Base-by-base conservation (phyloP, 371 early-diverging fungal species). In the Gilbertella persicaria region DNA sequence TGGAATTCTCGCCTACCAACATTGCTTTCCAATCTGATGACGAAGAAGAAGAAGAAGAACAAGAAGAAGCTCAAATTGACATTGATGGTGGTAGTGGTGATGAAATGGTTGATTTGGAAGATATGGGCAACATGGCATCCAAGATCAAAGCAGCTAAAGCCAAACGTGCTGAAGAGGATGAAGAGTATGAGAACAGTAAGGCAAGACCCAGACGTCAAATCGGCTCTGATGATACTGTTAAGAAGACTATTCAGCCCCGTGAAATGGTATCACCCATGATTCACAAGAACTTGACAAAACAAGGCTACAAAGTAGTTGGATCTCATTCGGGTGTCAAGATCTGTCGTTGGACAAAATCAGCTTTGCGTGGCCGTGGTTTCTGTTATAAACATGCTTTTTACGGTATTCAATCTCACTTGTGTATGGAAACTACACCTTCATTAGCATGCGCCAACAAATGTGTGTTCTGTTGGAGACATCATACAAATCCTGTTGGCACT, bases 361-460 rank as follows among this genome's bases (percentile, higher is more conserved):
- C 88, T 45, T 64, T 92, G 29, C 76, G 89, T 50, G 90, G 90
- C 24, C 80, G 88, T 41, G 92, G 92, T 19, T 89, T 87, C 56
- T 92, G 90, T 58, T 92, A 90, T 63, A 92, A 89, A 57, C 85
- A 89, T 70, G 69, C 89, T 45, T 79, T 88, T 60, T 88, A 86
- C 42, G 86, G 84, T 23, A 88, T 86, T 24, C 82, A 80, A 56
- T 78, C 79, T 35, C 86, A 84, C 63, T 60, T 80, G 45, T 88
- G 88, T 63, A 86, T 85, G 82, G 87, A 86, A 53, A 84, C 84
- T 1, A 88, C 86, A 0, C 87, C 87, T 16, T 81, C 84, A 2
- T 64, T 92, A 41, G 90, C 92, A 10, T 92, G 92, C 56, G 88
- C 89, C 14, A 92, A 92, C 68, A 89, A 89, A 58, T 92, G 89